Base-by-base conservation (phyloP, 2,329 filamentous ascomycete genomes). In the Stagonosporopsis tanaceti region DNA sequence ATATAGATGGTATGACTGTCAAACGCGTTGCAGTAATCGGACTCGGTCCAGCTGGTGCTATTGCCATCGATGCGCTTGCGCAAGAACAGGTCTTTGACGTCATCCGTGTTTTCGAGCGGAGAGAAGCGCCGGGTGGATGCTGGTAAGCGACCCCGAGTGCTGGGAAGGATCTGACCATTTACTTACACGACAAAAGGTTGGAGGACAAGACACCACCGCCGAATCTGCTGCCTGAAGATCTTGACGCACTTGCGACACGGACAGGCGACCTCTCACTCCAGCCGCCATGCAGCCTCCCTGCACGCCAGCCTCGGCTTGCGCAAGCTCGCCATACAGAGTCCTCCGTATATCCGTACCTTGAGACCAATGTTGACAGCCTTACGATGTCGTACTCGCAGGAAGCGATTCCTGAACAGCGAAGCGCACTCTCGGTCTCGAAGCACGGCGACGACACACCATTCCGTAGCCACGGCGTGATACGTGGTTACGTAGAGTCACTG, bases 341-440 rank as follows among this genome's bases (percentile, higher is more conserved):
- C 2, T 69, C 71, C 0, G 62, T 89, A 17, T 89, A 89, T 62
- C 84, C 85, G 0, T 82, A 84, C 20, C 75, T 89, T n/a, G 85
- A 89, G 67, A 89, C 86, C 2, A 90, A 90, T 61, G 83, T 90
- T 40, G 82, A 85, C 60, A 77, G 78, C 6, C 66, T 81, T 2
- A 78, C 85, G 0, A 90, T 90, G 88, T 78, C 81, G 15, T 90
- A 85, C 69, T 83, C 80, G 0, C 79, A 85, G 58, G 85, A 87
- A 51, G 76, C 79, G 0, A 84, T 88, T 14, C 81, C 85, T 0
- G 68, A 40, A 70, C 76, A 25, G 79, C 78, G 14, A 64, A 79
- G 40, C 71, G 71, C 54, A 80, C 78, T 17, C 74, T 83, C 48
- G 61, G 74, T 24, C 67, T 62, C 64, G 9, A 62, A 81, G 25